These are phyloP conservation scores for Talaromyces wortmannii DNA, from an alignment of 495 filamentous ascomycete species.

Conservation along the genomic window DNA sequence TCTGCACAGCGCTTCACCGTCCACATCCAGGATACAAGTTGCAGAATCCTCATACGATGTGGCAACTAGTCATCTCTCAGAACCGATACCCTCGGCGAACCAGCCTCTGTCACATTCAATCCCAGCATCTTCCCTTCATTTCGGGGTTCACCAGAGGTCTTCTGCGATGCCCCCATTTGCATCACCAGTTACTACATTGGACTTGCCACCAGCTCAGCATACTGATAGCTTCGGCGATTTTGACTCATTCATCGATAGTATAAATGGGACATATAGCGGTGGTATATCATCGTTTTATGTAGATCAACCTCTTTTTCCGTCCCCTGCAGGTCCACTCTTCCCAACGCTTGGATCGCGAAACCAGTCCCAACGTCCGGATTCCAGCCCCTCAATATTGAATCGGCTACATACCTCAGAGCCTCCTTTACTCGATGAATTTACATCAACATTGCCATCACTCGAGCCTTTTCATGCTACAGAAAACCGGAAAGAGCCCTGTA, in stretches of 20 bases:
- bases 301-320: not conserved
- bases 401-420: not conserved
- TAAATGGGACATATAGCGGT: constrained; percentile 7
- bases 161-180: not conserved
- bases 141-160: not conserved
- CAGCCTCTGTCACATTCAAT: not conserved
- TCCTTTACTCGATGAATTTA: constrained; percentile 10
- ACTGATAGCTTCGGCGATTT: constrained; percentile 3
- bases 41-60: not conserved
- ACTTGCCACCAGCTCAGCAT: constrained; percentile 4
- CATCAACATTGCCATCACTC: constrained; percentile 8
- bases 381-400: not conserved
- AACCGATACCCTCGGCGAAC: not conserved
- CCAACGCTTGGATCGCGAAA: not conserved
- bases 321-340: not conserved
- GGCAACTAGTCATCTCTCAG: not conserved
- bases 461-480: not conserved
- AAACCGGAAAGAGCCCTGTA: not conserved
- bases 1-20: not conserved
- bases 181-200: not conserved
- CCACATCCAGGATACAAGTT: not conserved
- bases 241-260: constrained; percentile 1
- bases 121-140: not conserved
- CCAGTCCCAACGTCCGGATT: not conserved
- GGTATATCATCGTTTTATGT: constrained; percentile 3